A percentile compares a stretch with the other conserved stretches of the same genome.
Conservation (phyloP, 164 flowering plant species). For the Sextonia rubra region DNA sequence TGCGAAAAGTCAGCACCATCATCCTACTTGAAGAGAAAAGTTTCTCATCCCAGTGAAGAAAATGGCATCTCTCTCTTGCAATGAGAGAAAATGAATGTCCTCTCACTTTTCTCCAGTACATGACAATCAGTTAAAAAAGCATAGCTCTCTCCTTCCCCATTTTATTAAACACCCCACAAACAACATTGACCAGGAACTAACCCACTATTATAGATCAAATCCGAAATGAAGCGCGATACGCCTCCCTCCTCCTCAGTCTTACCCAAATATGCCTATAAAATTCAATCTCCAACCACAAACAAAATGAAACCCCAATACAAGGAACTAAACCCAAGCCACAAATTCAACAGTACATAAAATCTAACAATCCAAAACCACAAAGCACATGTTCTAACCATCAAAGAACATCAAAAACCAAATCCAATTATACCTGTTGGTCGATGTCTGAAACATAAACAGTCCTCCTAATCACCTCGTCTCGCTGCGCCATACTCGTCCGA, state of each 20-base stretch:
- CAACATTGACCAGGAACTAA: no score
- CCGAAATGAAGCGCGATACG: background rate
- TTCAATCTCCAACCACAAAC: background rate
- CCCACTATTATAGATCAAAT: no score
- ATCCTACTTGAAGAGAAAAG: no score
- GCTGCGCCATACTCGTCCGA: slow-evolving; percentile 78
- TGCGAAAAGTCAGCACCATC: no score
- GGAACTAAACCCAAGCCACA: background rate
- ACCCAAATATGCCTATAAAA: background rate
- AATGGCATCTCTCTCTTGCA: no score
- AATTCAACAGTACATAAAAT: background rate
- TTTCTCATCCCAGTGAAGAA: no score
- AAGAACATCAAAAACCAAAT: background rate
- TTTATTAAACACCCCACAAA: no score
- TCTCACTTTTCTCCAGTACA: no score
- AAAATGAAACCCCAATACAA: background rate
- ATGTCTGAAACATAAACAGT: slow-evolving; percentile 95
- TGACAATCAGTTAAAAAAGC: no score
- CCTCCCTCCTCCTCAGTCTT: background rate
- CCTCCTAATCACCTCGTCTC: slow-evolving; percentile 75
- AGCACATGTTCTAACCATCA: no score
- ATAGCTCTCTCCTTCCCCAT: no score
- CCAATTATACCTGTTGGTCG: slow-evolving; percentile 73
- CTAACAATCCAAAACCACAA: background rate
- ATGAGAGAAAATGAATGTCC: no score